These are phyloP conservation scores for Eimeria necatrix DNA, from an alignment of 169 alveolate genomes.

Conservation along the genomic window DNA sequence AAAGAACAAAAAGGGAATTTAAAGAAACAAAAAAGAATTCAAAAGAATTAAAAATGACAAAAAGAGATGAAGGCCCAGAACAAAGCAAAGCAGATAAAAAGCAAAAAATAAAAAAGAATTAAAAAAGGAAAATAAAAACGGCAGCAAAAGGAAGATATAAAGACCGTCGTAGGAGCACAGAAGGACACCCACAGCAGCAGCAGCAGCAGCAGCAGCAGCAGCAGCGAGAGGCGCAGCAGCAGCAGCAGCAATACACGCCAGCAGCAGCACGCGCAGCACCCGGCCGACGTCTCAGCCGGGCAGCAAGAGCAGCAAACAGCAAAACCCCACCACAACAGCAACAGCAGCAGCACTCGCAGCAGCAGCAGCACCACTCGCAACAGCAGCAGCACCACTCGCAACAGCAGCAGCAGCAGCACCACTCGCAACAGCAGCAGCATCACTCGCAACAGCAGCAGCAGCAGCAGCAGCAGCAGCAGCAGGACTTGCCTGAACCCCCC, in stretches of 20 bases:
- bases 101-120: not conserved
- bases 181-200: not conserved
- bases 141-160: not conserved
- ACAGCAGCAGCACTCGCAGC: not conserved
- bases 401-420: not conserved
- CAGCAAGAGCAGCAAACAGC: not conserved
- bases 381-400: not conserved
- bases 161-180: not conserved
- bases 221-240: not conserved
- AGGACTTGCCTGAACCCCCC: constrained; percentile 73
- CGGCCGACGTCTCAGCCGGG: no score
- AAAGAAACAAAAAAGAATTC: not conserved
- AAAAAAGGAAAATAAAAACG: not conserved
- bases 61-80: not conserved
- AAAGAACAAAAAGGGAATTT: no score
- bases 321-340: no score
- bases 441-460: constrained; percentile 10
- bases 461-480: not conserved
- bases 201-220: not conserved
- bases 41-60: not conserved
- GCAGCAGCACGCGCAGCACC: not conserved
- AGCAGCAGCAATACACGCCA: not conserved
- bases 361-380: not conserved
- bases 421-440: not conserved
- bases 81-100: not conserved